These are phyloP conservation scores for Plectosphaerella plurivora DNA, from an alignment of 2,329 filamentous ascomycete genomes.

Conservation along the genomic window DNA sequence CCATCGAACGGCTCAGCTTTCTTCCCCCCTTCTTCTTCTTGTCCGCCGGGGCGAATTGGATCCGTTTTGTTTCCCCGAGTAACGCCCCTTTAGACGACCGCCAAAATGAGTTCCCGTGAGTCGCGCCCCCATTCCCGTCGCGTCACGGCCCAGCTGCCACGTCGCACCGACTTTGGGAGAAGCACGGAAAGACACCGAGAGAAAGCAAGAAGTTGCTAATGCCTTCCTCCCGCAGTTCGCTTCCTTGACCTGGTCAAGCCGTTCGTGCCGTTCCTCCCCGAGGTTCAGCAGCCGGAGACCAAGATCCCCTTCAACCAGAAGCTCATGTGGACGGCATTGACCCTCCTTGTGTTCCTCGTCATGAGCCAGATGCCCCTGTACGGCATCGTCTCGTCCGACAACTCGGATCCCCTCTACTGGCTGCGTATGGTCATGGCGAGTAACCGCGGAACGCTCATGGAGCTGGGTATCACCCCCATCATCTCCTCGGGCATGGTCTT, in stretches of 20 bases:
- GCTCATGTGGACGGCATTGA: slow-evolving; percentile 92
- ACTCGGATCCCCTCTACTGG: slow-evolving; percentile 98
- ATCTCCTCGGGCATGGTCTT: slow-evolving; percentile 99
- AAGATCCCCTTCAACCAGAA: slow-evolving; percentile 99
- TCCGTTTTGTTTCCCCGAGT: slow-evolving; percentile 15
- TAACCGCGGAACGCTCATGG: slow-evolving; percentile 96
- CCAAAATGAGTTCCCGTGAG: slow-evolving; percentile 54
- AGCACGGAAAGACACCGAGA: slow-evolving; percentile 1
- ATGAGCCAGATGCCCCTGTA: slow-evolving; percentile 99
- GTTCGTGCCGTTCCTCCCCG: slow-evolving; percentile 98
- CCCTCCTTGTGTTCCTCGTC: slow-evolving; percentile 96
- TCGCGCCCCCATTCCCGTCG: slow-evolving; percentile 14
- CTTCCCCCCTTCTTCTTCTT: slow-evolving; percentile 22
- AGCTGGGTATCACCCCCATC: slow-evolving; percentile 95
- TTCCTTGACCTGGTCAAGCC: slow-evolving; percentile 99
- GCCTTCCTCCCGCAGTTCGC: slow-evolving; percentile 60
- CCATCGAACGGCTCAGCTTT: slow-evolving; percentile 12
- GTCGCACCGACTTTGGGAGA: slow-evolving; percentile 7
- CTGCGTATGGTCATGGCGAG: slow-evolving; percentile 99
- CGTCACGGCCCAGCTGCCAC: slow-evolving; percentile 4
- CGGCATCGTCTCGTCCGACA: slow-evolving; percentile 98
- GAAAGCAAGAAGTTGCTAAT: background rate
- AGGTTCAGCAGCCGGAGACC: slow-evolving; percentile 97
- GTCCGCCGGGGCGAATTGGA: slow-evolving; percentile 30
- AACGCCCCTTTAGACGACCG: slow-evolving; percentile 25